Percentiles rank a stretch among this genome's conserved stretches.
phyloP scores from a whole-genome alignment of 306 rosid genomes.

The Datisca glomerata region DNA sequence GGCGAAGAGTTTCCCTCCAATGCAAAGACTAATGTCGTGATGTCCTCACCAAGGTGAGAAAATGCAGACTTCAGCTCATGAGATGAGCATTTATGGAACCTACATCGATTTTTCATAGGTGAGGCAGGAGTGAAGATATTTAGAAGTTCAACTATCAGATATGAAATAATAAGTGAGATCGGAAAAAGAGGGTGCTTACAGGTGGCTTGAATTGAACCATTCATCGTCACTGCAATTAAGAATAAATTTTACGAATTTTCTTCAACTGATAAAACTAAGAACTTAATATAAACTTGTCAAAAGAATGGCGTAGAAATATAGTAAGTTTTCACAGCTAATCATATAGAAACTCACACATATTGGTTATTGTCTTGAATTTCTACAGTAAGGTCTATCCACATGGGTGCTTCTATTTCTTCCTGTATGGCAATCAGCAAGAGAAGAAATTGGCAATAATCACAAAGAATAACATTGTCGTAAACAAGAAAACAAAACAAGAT shows the following conservation, averaged over 20 bases:
- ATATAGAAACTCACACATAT: conserved; percentile 33
- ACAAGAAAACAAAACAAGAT: neutral
- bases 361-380: conserved; percentile 29
- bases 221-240: conserved; percentile 38
- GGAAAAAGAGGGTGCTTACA: conserved; percentile 34
- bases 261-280: neutral
- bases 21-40: conserved; percentile 21
- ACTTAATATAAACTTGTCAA: neutral
- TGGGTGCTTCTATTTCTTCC: conserved; percentile 77
- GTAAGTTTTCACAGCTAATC: neutral
- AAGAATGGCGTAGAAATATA: neutral
- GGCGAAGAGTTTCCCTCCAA: conserved; percentile 28
- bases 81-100: conserved; percentile 70
- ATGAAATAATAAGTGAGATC: neutral
- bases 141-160: neutral
- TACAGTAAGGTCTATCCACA: conserved; percentile 67
- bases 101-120: too few species aligned
- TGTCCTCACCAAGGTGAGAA: conserved; percentile 31
- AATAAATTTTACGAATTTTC: conserved; percentile 4
- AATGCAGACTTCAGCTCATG: conserved; percentile 42
- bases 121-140: neutral
- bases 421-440: conserved; percentile 19
- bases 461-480: neutral
- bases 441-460: neutral
- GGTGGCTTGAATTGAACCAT: conserved; percentile 62